Base-by-base conservation (phyloP, 2,329 filamentous ascomycete species). In the Neofusicoccum kwambonambiense region DNA sequence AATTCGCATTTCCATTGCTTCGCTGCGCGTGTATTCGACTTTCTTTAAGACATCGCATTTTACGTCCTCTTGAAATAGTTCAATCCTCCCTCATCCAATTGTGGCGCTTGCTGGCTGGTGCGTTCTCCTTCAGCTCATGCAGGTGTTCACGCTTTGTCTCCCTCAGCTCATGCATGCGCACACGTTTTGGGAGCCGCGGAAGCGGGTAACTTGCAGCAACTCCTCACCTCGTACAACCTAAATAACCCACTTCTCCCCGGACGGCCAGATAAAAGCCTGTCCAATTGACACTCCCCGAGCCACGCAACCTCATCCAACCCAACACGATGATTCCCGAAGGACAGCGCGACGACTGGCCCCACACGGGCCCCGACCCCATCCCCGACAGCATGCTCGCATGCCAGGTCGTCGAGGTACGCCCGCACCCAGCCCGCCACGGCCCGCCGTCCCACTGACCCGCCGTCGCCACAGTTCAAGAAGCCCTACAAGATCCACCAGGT, bases 401-500 rank as follows among this genome's bases (percentile, higher is more conserved):
- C 51, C 81, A 83, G 69, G 73, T 83, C 15, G 73, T 80, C n/a
- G 78, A 82, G 71, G 78, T 79, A 72, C 60, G 60, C 39, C 4
- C 19, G 51, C 6, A 22, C 9, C n/a, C 56, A 34, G 1, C 4
- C 27, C 27, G 2, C n/a, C 35, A 45, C 62, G 19, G 47, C 11
- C 35, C 8, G n/a, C 31, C 9, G 15, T n/a, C 35, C 35, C 27
- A 15, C 49, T 50, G 27, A 65, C 50, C 27, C 44, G 45, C 31
- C 15, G 15, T 11, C 39, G 3, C 12, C 49, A 4, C 62, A 82
- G 73, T 85, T 78, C 79, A 80, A 86, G 68, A 77, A 82, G 67
- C 85, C 85, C 5, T 87, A 89, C 74, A 70, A 80, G 58, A 76
- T 88, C 65, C 79, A 80, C 69, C 74, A 77, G 27, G 27, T 31